Evolutionary conservation across 495 filamentous ascomycete genomes (phyloP).

Genomic region (Aspergillus taichungensis): DNA sequence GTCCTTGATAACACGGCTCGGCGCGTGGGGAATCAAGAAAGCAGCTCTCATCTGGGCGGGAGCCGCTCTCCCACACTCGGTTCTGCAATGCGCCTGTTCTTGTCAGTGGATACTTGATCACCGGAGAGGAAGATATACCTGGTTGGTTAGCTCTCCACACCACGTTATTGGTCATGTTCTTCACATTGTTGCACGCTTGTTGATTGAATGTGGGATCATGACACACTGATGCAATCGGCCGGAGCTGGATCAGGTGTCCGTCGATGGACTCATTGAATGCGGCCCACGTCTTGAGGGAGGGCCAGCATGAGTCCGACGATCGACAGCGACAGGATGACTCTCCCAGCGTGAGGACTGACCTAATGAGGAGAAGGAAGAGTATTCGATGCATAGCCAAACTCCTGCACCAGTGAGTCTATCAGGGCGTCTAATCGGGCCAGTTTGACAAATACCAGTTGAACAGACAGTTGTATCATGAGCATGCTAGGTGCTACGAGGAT

Average conservation of each 20-base stretch:
- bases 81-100: neutral
- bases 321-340: slow-evolving; percentile 1
- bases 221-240: slow-evolving; percentile 10
- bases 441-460: too few species aligned
- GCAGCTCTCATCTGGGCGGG: slow-evolving; percentile 9
- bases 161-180: neutral
- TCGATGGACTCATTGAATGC: slow-evolving; percentile 10
- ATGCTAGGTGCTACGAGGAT: too few species aligned
- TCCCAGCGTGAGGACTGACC: too few species aligned
- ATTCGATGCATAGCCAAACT: too few species aligned
- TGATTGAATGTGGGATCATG: slow-evolving; percentile 10
- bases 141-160: neutral
- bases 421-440: too few species aligned
- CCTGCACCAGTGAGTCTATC: too few species aligned
- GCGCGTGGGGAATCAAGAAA: slow-evolving; percentile 4
- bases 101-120: neutral
- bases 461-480: too few species aligned
- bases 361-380: too few species aligned
- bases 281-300: slow-evolving; percentile 6
- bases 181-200: neutral
- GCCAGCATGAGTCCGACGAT: slow-evolving; percentile 11
- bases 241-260: slow-evolving; percentile 5
- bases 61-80: neutral
- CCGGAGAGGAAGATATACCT: neutral
- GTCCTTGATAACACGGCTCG: slow-evolving; percentile 4